Percentiles rank a stretch among this genome's conserved stretches.
These are phyloP conservation scores for Suillus occidentalis DNA, from an alignment of 768 basidiomycete species.

Conservation along the genomic window DNA sequence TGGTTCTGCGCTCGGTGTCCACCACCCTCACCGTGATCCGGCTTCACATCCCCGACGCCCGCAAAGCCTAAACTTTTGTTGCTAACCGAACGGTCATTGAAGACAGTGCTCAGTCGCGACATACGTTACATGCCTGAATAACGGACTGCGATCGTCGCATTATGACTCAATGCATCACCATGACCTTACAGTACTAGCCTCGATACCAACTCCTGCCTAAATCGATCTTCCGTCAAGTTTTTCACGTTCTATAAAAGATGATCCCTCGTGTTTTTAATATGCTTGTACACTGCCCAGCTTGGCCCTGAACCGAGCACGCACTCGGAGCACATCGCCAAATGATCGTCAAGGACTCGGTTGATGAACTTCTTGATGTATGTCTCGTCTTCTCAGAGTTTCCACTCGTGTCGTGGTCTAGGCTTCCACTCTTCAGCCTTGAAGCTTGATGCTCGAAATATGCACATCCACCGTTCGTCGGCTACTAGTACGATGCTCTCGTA, in stretches of 20 bases:
- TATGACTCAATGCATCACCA: neutral
- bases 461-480: neutral
- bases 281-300: neutral
- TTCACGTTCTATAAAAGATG: neutral
- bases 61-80: neutral
- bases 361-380: neutral
- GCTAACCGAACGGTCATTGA: neutral
- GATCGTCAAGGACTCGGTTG: neutral
- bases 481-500: neutral
- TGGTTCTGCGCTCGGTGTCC: neutral
- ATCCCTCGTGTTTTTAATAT: slow-evolving; percentile 5
- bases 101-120: neutral
- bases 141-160: neutral
- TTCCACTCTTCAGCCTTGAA: neutral
- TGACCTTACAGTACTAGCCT: neutral
- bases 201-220: neutral
- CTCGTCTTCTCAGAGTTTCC: neutral
- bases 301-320: neutral
- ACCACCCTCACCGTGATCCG: neutral
- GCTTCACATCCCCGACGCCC: neutral
- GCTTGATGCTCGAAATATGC: neutral
- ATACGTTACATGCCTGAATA: neutral
- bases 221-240: neutral
- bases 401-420: neutral
- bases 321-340: neutral